Evolutionary conservation across 1,284 basidiomycete species (phyloP).

Genomic region (Cutaneotrichosporon sp.): DNA sequence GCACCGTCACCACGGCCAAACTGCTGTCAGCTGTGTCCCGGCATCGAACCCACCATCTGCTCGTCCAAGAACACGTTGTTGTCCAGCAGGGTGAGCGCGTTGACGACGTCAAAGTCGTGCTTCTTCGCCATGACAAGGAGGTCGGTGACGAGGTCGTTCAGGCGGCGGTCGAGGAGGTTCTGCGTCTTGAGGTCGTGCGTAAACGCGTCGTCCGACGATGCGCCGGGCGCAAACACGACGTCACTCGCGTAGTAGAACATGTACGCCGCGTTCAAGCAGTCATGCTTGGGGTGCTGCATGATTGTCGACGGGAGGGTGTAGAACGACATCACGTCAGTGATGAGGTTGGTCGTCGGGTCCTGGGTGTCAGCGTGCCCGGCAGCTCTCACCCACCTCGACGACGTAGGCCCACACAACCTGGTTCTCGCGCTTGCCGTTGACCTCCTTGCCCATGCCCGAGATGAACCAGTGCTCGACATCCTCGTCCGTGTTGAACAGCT

Average conservation of each 20-base stretch:
- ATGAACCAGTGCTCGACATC: slow-evolving; percentile 87
- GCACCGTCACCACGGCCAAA: slow-evolving; percentile 89
- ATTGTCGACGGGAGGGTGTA: slow-evolving; percentile 87
- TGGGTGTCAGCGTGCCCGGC: slow-evolving; percentile 45
- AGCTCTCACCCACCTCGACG: slow-evolving; percentile 68
- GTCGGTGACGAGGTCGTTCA: slow-evolving; percentile 74
- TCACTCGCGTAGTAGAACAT: slow-evolving; percentile 60
- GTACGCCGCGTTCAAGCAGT: slow-evolving; percentile 59
- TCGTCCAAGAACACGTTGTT: slow-evolving; percentile 80
- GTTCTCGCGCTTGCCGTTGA: slow-evolving; percentile 61
- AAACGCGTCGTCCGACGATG: slow-evolving; percentile 34
- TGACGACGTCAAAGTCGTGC: slow-evolving; percentile 92
- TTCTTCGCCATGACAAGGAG: slow-evolving; percentile 76
- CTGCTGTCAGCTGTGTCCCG: slow-evolving; percentile 53
- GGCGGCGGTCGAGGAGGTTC: slow-evolving; percentile 65
- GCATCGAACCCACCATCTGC: slow-evolving; percentile 63
- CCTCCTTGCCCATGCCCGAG: slow-evolving; percentile 74
- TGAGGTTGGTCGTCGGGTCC: slow-evolving; percentile 76
- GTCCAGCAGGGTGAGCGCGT: slow-evolving; percentile 93
- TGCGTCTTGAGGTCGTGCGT: slow-evolving; percentile 61
- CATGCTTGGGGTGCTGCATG: slow-evolving; percentile 54
- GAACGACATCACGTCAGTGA: slow-evolving; percentile 97
- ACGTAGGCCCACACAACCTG: slow-evolving; percentile 98
- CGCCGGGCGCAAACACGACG: slow-evolving; percentile 36
- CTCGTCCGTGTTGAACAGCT: slow-evolving; percentile 68